These are phyloP conservation scores for Phaeotremella fagi DNA, from an alignment of 768 basidiomycete species.

Conservation along the genomic window DNA sequence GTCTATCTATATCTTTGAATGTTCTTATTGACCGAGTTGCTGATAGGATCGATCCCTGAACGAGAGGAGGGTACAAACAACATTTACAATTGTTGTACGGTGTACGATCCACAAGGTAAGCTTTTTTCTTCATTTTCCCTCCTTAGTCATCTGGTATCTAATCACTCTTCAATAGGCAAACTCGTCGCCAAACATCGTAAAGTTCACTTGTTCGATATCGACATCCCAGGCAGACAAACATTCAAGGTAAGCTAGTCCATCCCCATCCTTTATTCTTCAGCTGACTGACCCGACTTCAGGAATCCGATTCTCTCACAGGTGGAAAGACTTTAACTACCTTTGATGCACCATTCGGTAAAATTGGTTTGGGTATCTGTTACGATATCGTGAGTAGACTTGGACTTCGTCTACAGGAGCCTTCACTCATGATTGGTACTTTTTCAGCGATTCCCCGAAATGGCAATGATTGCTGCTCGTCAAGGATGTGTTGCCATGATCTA, in stretches of 20 bases:
- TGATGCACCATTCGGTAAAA: conserved; percentile 94
- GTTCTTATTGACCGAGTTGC: too few relatives aligned
- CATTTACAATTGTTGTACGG: conserved; percentile 88
- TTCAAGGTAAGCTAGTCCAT: conserved; percentile 39
- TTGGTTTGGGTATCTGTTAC: conserved; percentile 94
- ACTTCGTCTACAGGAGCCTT: background rate
- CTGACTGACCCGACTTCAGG: conserved; percentile 53
- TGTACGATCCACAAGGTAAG: conserved; percentile 62
- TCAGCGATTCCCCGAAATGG: conserved; percentile 66
- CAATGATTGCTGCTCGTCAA: conserved; percentile 81
- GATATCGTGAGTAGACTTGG: conserved; percentile 56
- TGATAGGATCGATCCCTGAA: conserved; percentile 86
- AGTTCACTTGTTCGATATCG: conserved; percentile 95
- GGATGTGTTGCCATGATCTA: conserved; percentile 86
- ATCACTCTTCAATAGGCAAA: conserved; percentile 59
- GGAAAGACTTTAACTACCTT: conserved; percentile 72
- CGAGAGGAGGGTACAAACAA: conserved; percentile 59
- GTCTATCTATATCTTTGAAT: too few relatives aligned
- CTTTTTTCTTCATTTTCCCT: conserved; percentile 2
- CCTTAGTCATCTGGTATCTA: conserved; percentile 8
- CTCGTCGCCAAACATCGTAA: conserved; percentile 86
- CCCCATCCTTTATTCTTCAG: too few relatives aligned
- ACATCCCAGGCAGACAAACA: conserved; percentile 57
- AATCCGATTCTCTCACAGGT: conserved; percentile 78
- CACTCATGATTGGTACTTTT: background rate